A percentile compares a stretch with the other conserved stretches of the same genome.
These are phyloP conservation scores for Aspergillus ellipticus DNA, from an alignment of 495 filamentous ascomycete genomes.

Conservation along the genomic window DNA sequence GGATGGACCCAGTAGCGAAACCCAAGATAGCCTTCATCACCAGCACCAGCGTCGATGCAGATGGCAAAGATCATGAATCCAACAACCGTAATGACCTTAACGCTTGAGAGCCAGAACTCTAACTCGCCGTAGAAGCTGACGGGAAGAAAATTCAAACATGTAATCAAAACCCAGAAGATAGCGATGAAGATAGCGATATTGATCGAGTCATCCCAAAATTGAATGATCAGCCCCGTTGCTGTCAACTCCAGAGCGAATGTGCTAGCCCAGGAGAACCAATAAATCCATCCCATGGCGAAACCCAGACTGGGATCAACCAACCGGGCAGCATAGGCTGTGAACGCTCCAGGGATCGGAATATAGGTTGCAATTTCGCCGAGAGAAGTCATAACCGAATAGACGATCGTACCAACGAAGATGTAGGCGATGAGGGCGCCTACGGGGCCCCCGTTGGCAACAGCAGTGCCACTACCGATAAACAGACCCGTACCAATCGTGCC, in stretches of 20 bases:
- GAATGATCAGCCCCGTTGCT: slow-evolving; percentile 68
- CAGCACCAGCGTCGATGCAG: slow-evolving; percentile 61
- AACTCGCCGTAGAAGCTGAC: slow-evolving; percentile 58
- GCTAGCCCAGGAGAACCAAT: slow-evolving; percentile 59
- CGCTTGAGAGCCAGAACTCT: slow-evolving; percentile 63
- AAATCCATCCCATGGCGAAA: slow-evolving; percentile 81
- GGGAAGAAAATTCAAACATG: slow-evolving; percentile 62
- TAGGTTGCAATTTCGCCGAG: slow-evolving; percentile 74
- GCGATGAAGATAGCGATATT: slow-evolving; percentile 69
- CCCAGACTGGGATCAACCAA: slow-evolving; percentile 71
- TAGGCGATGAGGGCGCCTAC: slow-evolving; percentile 69
- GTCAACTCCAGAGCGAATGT: slow-evolving; percentile 74
- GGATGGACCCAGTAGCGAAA: slow-evolving; percentile 68
- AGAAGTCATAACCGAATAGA: slow-evolving; percentile 55
- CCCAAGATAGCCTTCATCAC: slow-evolving; percentile 55
- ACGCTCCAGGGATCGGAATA: slow-evolving; percentile 71
- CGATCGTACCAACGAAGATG: slow-evolving; percentile 56
- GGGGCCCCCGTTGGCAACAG: slow-evolving; percentile 62
- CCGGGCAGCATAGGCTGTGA: slow-evolving; percentile 69
- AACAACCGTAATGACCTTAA: slow-evolving; percentile 63
- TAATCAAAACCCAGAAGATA: slow-evolving; percentile 69
- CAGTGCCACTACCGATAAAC: slow-evolving; percentile 71
- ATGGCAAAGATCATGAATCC: slow-evolving; percentile 66
- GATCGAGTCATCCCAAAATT: slow-evolving; percentile 63
- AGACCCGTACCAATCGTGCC: slow-evolving; percentile 78